These are phyloP conservation scores for Teunomyces panamensis DNA, from an alignment of 805 yeast genomes.

Conservation along the genomic window DNA sequence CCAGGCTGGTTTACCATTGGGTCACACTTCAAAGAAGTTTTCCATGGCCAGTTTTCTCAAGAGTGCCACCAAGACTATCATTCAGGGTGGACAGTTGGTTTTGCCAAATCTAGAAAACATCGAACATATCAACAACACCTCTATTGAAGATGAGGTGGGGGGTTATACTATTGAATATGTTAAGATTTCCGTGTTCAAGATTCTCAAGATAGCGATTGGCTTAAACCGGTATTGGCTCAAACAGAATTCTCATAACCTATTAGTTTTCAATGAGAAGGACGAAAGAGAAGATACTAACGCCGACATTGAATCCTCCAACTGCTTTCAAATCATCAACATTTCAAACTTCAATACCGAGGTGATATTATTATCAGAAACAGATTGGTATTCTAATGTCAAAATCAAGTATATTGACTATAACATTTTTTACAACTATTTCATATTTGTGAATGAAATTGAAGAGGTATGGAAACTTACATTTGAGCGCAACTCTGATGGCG, in stretches of 20 bases:
- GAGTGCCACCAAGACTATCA: constrained; percentile 30
- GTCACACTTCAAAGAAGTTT: constrained; percentile 21
- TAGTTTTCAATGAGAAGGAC: constrained; percentile 26
- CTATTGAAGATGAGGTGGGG: constrained; percentile 30
- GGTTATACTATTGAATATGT: constrained; percentile 26
- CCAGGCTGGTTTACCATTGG: constrained; percentile 35
- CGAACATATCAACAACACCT: constrained; percentile 29
- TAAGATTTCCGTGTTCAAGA: constrained; percentile 27
- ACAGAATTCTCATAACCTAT: constrained; percentile 36
- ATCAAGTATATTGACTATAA: constrained; percentile 24
- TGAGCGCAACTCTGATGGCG: background rate
- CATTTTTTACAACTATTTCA: constrained; percentile 22
- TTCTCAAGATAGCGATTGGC: constrained; percentile 33
- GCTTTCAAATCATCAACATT: constrained; percentile 34
- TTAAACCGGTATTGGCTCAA: constrained; percentile 34
- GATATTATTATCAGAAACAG: constrained; percentile 21
- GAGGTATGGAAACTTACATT: constrained; percentile 22
- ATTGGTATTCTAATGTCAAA: constrained; percentile 24
- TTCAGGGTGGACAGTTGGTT: constrained; percentile 21
- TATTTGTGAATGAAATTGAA: constrained; percentile 23
- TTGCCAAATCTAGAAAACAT: constrained; percentile 29
- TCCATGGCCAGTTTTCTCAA: constrained; percentile 28
- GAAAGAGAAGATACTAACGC: constrained; percentile 5
- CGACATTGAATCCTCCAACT: constrained; percentile 3
- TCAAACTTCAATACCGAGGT: constrained; percentile 28